Conservation (phyloP, 805 yeast species). For the Gaillardinia entomophila region DNA sequence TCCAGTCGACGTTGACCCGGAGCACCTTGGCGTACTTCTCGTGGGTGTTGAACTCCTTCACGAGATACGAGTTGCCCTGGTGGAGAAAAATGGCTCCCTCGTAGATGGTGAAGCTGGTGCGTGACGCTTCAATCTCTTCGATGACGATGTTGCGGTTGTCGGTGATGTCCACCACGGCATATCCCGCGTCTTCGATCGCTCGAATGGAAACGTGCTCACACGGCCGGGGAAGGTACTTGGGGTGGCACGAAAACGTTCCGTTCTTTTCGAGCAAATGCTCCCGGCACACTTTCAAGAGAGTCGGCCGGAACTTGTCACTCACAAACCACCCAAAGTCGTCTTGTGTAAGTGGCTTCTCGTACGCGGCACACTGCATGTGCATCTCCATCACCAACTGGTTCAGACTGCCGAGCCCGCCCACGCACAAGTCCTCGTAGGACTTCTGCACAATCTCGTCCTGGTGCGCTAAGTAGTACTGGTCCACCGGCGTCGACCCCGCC, state of each 20-base stretch:
- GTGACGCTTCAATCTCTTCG: slow-evolving; percentile 82
- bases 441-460: slow-evolving; percentile 49
- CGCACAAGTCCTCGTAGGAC: slow-evolving; percentile 37
- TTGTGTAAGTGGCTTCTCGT: slow-evolving; percentile 62
- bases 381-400: slow-evolving; percentile 54
- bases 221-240: slow-evolving; percentile 75
- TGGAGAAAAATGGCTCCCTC: slow-evolving; percentile 91
- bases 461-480: slow-evolving; percentile 73
- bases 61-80: slow-evolving; percentile 87
- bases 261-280: slow-evolving; percentile 31
- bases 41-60: slow-evolving; percentile 75
- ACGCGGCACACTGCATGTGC: slow-evolving; percentile 93
- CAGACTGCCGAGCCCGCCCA: slow-evolving; percentile 29
- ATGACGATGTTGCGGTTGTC: slow-evolving; percentile 69
- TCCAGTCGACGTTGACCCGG: slow-evolving; percentile 91
- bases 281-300: slow-evolving; percentile 26
- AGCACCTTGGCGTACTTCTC: slow-evolving; percentile 79
- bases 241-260: slow-evolving; percentile 27
- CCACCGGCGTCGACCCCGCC: slow-evolving; percentile 78
- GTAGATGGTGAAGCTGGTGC: slow-evolving; percentile 86
- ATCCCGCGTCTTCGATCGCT: slow-evolving; percentile 75
- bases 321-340: slow-evolving; percentile 58
- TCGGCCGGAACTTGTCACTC: slow-evolving; percentile 14
- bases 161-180: slow-evolving; percentile 87
- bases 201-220: slow-evolving; percentile 69